A percentile compares a stretch with the other conserved stretches of the same genome.
Conservation (phyloP, 306 rosid genomes). For the Vicia villosa region DNA sequence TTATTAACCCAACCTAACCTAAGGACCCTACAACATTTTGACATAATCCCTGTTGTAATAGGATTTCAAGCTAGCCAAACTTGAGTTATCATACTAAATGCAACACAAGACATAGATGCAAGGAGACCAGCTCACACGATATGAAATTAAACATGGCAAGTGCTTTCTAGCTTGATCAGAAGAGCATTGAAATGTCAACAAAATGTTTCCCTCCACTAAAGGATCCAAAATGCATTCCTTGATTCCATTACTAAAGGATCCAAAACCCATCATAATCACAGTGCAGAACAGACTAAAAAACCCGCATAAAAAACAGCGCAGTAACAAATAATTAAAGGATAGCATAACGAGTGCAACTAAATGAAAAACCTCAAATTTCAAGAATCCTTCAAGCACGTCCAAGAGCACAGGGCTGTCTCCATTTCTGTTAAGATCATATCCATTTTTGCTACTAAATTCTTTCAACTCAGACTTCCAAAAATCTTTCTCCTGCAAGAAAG, state of each 20-base stretch:
- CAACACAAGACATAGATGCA: not conserved
- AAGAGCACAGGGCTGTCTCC: slow-evolving; percentile 94
- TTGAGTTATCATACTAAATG: slow-evolving; percentile 1
- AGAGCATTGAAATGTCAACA: not conserved
- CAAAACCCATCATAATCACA: slow-evolving; percentile 13
- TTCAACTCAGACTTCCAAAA: slow-evolving; percentile 91
- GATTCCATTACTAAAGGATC: not conserved
- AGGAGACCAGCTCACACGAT: not conserved
- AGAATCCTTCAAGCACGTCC: slow-evolving; percentile 98
- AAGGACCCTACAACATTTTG: not conserved
- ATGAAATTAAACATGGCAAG: not conserved
- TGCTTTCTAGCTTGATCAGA: slow-evolving; percentile 6
- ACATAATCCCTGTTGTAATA: not conserved
- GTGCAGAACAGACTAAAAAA: slow-evolving; percentile 22
- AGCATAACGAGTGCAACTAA: slow-evolving; percentile 4
- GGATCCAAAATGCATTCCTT: slow-evolving; percentile 2
- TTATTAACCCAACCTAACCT: slow-evolving; percentile 15
- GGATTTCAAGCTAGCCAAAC: slow-evolving; percentile 17
- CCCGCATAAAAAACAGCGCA: not conserved
- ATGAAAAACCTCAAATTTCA: slow-evolving; percentile 88
- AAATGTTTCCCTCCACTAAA: not conserved
- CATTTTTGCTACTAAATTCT: slow-evolving; percentile 91
- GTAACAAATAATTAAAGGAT: not conserved
- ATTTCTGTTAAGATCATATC: slow-evolving; percentile 90
- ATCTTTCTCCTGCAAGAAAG: slow-evolving; percentile 79